Conservation (phyloP, 2,329 filamentous ascomycete species). For the Alternaria conjuncta region DNA sequence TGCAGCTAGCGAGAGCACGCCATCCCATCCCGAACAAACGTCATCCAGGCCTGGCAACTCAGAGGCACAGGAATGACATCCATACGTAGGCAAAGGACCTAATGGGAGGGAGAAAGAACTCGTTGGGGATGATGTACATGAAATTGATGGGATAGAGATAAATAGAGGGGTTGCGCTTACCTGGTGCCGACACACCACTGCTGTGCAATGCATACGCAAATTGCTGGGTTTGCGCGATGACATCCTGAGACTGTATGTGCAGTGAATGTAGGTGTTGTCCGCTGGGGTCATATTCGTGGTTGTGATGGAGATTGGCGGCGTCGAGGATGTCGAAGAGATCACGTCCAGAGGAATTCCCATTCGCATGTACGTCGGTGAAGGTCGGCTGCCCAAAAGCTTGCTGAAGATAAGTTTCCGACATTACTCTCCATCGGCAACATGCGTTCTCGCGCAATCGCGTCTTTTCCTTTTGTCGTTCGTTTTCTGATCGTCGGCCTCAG, state of each 20-base stretch:
- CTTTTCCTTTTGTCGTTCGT: conserved; percentile 8
- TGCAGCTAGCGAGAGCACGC: conserved; percentile 26
- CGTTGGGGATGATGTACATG: conserved; percentile 6
- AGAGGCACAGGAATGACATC: conserved; percentile 14
- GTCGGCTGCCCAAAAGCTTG: conserved; percentile 47
- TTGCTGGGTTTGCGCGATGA: conserved; percentile 21
- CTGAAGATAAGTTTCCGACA: conserved; percentile 41
- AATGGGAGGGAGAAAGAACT: conserved; percentile 5
- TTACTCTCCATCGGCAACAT: conserved; percentile 47
- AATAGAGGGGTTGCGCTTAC: conserved; percentile 25
- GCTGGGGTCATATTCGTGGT: conserved; percentile 29
- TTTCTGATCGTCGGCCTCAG: not conserved
- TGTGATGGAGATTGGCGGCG: conserved; percentile 34
- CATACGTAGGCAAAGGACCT: conserved; percentile 14
- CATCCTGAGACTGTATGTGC: conserved; percentile 21
- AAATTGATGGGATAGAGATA: not conserved
- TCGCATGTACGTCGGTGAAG: conserved; percentile 46
- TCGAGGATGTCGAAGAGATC: conserved; percentile 40
- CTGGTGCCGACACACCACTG: conserved; percentile 27
- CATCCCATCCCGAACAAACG: conserved; percentile 28
- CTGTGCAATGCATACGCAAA: conserved; percentile 31
- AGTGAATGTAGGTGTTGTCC: conserved; percentile 21
- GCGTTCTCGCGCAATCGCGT: conserved; percentile 14
- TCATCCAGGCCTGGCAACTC: conserved; percentile 27
- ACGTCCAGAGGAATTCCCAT: conserved; percentile 51